Evolutionary conservation across 805 yeast genomes (phyloP).

Genomic region (Starmera pachycereana): DNA sequence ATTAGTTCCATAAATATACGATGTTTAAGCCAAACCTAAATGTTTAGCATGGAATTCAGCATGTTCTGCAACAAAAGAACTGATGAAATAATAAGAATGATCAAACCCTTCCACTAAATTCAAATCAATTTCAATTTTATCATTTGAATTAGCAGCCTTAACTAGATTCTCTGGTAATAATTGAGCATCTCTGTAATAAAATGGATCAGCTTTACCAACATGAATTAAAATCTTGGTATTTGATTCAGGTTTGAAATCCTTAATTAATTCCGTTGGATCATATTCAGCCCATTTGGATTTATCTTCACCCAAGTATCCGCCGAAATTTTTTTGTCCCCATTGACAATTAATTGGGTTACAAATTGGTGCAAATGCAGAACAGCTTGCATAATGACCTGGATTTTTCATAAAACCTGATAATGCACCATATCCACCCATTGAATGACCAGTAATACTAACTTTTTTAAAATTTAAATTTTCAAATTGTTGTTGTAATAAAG

Average conservation of each 20-base stretch:
- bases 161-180: constrained; percentile 67
- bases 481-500: constrained; percentile 29
- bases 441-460: constrained; percentile 84
- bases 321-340: constrained; percentile 86
- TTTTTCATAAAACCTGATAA: constrained; percentile 55
- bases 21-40: constrained; percentile 23
- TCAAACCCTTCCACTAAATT: constrained; percentile 74
- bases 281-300: constrained; percentile 51
- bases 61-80: constrained; percentile 73
- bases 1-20: neutral
- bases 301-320: constrained; percentile 60
- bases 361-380: constrained; percentile 88
- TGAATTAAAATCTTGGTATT: constrained; percentile 64
- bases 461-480: constrained; percentile 47
- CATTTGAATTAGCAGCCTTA: constrained; percentile 43
- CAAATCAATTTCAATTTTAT: constrained; percentile 50
- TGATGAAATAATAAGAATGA: constrained; percentile 81
- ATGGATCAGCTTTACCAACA: constrained; percentile 72
- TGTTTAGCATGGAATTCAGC: constrained; percentile 79
- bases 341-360: constrained; percentile 64
- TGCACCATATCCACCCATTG: constrained; percentile 98
- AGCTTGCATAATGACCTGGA: constrained; percentile 66
- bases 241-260: constrained; percentile 37
- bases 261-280: constrained; percentile 77
- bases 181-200: constrained; percentile 48